Evolutionary conservation across 331 rosid species (phyloP).

Genomic region (Phaseolus coccineus): DNA sequence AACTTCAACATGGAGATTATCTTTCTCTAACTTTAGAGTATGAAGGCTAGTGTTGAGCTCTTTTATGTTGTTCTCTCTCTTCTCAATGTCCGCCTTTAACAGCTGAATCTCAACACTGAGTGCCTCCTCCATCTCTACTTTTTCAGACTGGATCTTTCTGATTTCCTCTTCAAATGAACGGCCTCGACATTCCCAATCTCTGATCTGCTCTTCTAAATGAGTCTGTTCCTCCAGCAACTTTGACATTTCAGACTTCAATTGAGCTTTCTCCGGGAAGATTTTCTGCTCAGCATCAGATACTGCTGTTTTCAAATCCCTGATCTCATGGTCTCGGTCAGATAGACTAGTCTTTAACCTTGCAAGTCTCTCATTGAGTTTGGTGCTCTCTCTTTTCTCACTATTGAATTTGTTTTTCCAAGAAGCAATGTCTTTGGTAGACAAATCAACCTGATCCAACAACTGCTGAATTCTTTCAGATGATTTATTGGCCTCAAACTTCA

Average conservation of each 20-base stretch:
- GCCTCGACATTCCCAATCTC: constrained; percentile 72
- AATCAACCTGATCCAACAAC: constrained; percentile 72
- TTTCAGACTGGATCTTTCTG: constrained; percentile 70
- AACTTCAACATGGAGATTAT: constrained; percentile 57
- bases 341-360: constrained; percentile 78
- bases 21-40: constrained; percentile 58
- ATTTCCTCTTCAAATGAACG: constrained; percentile 85
- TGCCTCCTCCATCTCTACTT: constrained; percentile 58
- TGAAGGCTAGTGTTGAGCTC: constrained; percentile 54
- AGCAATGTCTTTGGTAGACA: constrained; percentile 62
- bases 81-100: constrained; percentile 57
- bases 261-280: constrained; percentile 92
- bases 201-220: constrained; percentile 61
- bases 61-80: constrained; percentile 52
- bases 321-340: constrained; percentile 78
- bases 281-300: constrained; percentile 97
- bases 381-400: constrained; percentile 80
- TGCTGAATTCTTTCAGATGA: constrained; percentile 63
- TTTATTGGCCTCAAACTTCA: constrained; percentile 61
- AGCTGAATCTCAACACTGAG: constrained; percentile 56
- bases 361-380: constrained; percentile 86
- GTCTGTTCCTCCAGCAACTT: constrained; percentile 57
- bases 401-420: constrained; percentile 74
- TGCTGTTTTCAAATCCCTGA: constrained; percentile 81
- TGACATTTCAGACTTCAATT: constrained; percentile 78